Evolutionary conservation across 768 basidiomycete species (phyloP).

Genomic region (Lentinus tigrinus): DNA sequence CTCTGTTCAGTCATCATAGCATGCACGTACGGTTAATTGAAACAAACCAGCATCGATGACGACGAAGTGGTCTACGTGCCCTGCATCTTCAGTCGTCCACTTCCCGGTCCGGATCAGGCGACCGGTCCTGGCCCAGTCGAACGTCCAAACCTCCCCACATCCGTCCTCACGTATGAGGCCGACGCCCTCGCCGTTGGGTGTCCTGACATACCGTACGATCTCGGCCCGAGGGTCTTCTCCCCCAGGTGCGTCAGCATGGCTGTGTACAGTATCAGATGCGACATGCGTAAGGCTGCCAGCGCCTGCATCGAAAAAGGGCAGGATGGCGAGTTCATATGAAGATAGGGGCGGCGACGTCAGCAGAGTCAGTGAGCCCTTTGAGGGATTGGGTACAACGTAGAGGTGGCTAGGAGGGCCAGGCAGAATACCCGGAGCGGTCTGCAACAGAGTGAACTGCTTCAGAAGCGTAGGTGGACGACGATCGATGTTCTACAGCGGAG

Average conservation of each 20-base stretch:
- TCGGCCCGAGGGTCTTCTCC: slow-evolving; percentile 45
- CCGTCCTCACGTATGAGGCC: slow-evolving; percentile 59
- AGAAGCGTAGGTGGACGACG: slow-evolving; percentile 82
- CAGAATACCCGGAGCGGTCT: slow-evolving; percentile 52
- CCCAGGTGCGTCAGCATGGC: not conserved
- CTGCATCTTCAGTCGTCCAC: slow-evolving; percentile 37
- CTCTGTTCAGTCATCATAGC: not conserved
- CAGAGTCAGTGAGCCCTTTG: slow-evolving; percentile 42
- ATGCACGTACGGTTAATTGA: no score
- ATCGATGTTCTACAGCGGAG: slow-evolving; percentile 73
- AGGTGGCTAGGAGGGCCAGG: slow-evolving; percentile 49
- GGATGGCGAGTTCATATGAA: slow-evolving; percentile 55
- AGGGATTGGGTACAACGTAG: slow-evolving; percentile 33
- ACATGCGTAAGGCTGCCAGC: slow-evolving; percentile 44
- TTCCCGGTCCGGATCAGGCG: slow-evolving; percentile 46
- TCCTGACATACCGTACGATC: slow-evolving; percentile 67
- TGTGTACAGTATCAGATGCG: slow-evolving; percentile 15
- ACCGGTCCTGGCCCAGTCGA: slow-evolving; percentile 38
- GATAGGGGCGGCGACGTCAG: slow-evolving; percentile 67
- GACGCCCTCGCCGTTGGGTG: slow-evolving; percentile 76
- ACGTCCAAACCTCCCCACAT: slow-evolving; percentile 64
- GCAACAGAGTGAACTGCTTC: slow-evolving; percentile 70
- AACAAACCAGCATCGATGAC: slow-evolving; percentile 63
- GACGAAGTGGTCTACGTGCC: slow-evolving; percentile 62
- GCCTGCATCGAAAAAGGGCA: slow-evolving; percentile 62